These are phyloP conservation scores for Neopestalotiopsis rosae DNA, from an alignment of 2,329 filamentous ascomycete species.

Conservation along the genomic window DNA sequence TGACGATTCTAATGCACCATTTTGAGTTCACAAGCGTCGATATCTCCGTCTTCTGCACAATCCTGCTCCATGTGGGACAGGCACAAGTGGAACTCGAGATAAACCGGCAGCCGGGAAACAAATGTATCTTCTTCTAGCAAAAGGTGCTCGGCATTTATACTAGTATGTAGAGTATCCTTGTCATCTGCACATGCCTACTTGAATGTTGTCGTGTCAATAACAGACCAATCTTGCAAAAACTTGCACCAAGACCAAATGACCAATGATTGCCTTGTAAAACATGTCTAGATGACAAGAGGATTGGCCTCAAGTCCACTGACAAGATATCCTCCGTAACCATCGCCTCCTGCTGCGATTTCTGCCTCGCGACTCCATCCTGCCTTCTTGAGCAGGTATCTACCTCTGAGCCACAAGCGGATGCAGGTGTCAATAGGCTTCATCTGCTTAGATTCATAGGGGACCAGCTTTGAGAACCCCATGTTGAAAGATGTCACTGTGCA, in stretches of 20 bases:
- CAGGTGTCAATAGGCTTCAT: conserved; percentile 51
- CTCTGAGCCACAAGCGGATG: conserved; percentile 49
- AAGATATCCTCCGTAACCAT: conserved; percentile 49
- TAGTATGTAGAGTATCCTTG: no score
- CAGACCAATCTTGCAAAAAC: not conserved
- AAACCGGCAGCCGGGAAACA: no score
- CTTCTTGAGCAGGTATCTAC: conserved; percentile 47
- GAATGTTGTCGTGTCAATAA: not conserved
- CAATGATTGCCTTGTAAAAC: not conserved
- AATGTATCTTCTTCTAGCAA: no score
- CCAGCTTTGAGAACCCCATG: conserved; percentile 51
- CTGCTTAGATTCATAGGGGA: conserved; percentile 52
- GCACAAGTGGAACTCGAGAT: not conserved
- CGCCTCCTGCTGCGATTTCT: conserved; percentile 46
- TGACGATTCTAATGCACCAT: not conserved
- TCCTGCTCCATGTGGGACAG: not conserved
- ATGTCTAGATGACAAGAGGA: conserved; percentile 6
- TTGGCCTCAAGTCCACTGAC: conserved; percentile 33
- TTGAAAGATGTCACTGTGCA: conserved; percentile 51
- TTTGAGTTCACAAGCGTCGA: not conserved
- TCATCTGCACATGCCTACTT: no score
- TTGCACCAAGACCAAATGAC: not conserved
- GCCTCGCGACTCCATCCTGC: conserved; percentile 45
- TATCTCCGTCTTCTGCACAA: not conserved
- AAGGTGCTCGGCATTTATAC: no score